Conservation (phyloP, 805 yeast genomes). For the Myxozyma mucilagina region DNA sequence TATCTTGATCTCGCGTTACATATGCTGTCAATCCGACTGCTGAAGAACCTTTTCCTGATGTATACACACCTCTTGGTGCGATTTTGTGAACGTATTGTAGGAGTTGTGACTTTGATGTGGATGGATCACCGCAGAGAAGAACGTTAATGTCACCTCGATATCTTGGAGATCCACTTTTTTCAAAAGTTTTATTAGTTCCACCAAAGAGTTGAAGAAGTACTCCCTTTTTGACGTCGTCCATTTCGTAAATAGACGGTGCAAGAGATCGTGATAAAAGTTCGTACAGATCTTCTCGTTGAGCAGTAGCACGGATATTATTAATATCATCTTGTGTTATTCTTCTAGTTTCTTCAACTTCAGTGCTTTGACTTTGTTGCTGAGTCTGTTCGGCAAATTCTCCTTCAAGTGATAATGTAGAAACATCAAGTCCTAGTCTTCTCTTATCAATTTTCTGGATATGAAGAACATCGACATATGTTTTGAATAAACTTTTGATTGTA, state of each 20-base stretch:
- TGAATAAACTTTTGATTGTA: slow-evolving; percentile 77
- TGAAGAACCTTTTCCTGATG: slow-evolving; percentile 98
- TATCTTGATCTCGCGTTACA: slow-evolving; percentile 89
- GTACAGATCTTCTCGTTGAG: slow-evolving; percentile 76
- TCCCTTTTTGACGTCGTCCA: slow-evolving; percentile 97
- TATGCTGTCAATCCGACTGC: slow-evolving; percentile 99
- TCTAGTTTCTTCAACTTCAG: slow-evolving; percentile 75
- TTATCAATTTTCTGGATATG: slow-evolving; percentile 86
- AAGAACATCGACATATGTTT: slow-evolving; percentile 91
- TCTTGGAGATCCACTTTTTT: slow-evolving; percentile 76
- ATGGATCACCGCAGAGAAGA: slow-evolving; percentile 95
- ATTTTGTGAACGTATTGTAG: slow-evolving; percentile 94
- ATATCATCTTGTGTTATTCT: slow-evolving; percentile 69
- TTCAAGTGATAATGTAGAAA: slow-evolving; percentile 56
- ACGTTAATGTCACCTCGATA: slow-evolving; percentile 95
- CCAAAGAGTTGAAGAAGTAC: slow-evolving; percentile 90
- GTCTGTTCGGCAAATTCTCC: slow-evolving; percentile 50
- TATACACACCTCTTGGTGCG: slow-evolving; percentile 96
- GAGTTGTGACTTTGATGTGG: slow-evolving; percentile 93
- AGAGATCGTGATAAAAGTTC: slow-evolving; percentile 83
- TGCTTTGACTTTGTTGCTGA: slow-evolving; percentile 39
- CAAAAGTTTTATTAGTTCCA: slow-evolving; percentile 85
- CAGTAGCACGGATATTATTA: slow-evolving; percentile 57
- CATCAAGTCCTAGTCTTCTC: slow-evolving; percentile 77
- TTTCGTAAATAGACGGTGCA: slow-evolving; percentile 96